phyloP scores from a whole-genome alignment of 2,329 filamentous ascomycete genomes.

The Taxawa tesnikishii region DNA sequence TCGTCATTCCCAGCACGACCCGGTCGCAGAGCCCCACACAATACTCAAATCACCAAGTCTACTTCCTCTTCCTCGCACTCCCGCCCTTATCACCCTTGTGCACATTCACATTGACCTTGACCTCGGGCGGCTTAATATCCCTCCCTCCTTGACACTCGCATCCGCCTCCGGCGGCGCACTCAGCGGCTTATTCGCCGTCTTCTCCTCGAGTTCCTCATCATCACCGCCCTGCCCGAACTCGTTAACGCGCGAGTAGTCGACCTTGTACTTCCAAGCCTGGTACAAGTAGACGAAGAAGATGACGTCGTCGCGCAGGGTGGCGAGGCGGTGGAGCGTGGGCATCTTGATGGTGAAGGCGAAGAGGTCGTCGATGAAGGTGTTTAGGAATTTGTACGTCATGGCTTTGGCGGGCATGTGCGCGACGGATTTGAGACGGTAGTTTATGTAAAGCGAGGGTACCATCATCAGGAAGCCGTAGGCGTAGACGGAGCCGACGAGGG shows the following conservation, averaged over 20 bases:
- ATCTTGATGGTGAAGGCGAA: slow-evolving; percentile 99
- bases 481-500: slow-evolving; percentile 89
- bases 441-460: slow-evolving; percentile 95
- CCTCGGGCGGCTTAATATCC: slow-evolving; percentile 2
- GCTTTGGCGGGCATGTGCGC: slow-evolving; percentile 95
- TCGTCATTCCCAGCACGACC: no score
- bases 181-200: slow-evolving; percentile 31
- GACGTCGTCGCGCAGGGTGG: slow-evolving; percentile 85
- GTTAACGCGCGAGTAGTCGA: slow-evolving; percentile 86
- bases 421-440: slow-evolving; percentile 83
- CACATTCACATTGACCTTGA: slow-evolving; percentile 1
- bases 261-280: slow-evolving; percentile 82
- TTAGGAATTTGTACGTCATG: slow-evolving; percentile 97
- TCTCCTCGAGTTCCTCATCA: slow-evolving; percentile 53
- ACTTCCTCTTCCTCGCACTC: not conserved
- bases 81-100: not conserved
- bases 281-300: slow-evolving; percentile 99
- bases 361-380: slow-evolving; percentile 97
- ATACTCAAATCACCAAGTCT: no score
- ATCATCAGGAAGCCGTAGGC: slow-evolving; percentile 99
- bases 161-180: slow-evolving; percentile 19
- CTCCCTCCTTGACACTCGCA: slow-evolving; percentile 1
- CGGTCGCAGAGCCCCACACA: no score
- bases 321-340: slow-evolving; percentile 83
- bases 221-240: slow-evolving; percentile 98